Evolutionary conservation across 2,329 filamentous ascomycete genomes (phyloP).

Genomic region (Aspergillus awamori): DNA sequence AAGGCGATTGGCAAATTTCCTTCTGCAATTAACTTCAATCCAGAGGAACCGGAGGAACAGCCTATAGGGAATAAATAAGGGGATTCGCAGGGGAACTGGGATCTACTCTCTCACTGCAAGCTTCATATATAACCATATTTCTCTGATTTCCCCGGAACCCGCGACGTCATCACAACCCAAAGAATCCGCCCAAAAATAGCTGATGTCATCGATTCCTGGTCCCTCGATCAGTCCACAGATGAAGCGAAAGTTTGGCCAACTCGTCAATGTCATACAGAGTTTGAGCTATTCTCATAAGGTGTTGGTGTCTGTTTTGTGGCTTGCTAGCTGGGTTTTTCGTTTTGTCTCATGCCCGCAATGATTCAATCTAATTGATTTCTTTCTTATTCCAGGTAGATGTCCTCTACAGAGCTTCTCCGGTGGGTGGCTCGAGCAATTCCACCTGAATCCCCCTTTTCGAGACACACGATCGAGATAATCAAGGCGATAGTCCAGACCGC

Average conservation of each 20-base stretch:
- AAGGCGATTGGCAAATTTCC: slow-evolving; percentile 4
- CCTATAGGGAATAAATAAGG: not conserved
- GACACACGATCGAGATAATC: not conserved
- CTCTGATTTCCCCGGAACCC: slow-evolving; percentile 8
- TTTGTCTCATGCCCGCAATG: not conserved
- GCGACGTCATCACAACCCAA: slow-evolving; percentile 24
- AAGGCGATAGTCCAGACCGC: not conserved
- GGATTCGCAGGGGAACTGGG: not conserved
- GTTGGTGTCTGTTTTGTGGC: not conserved
- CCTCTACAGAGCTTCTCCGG: not conserved
- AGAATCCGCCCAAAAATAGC: not conserved
- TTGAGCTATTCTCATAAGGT: slow-evolving; percentile 8
- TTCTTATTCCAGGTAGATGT: not conserved
- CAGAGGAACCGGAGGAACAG: slow-evolving; percentile 9
- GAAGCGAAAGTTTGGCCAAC: slow-evolving; percentile 1
- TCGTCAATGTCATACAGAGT: slow-evolving; percentile 5
- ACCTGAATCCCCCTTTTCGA: not conserved
- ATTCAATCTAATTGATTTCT: not conserved
- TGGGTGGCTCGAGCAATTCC: not conserved
- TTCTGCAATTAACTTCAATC: slow-evolving; percentile 5
- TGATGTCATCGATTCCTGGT: slow-evolving; percentile 25
- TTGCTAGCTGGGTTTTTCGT: not conserved
- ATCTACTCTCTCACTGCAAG: not conserved
- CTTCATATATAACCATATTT: not conserved
- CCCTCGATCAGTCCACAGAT: not conserved